Conservation (phyloP, 805 yeast species). For the Clavispora phyllophila region DNA sequence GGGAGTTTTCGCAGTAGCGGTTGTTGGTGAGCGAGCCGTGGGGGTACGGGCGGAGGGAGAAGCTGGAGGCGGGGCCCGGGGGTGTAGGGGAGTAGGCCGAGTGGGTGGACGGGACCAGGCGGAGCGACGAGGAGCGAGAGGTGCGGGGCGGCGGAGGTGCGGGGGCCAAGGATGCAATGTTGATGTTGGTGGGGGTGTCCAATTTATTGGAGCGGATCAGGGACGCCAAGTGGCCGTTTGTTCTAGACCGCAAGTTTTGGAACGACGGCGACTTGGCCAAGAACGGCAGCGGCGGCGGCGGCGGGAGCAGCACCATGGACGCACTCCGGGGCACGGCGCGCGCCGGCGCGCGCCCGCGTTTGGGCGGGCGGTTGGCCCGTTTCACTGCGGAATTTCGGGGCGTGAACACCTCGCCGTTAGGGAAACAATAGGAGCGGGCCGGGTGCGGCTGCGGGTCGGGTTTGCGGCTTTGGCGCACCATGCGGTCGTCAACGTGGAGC, state of each 20-base stretch:
- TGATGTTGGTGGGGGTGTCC: slow-evolving; percentile 26
- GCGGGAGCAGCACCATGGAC: slow-evolving; percentile 13
- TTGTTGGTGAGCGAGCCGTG: slow-evolving; percentile 10
- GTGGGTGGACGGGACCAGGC: slow-evolving; percentile 2
- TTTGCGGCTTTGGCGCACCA: slow-evolving; percentile 33
- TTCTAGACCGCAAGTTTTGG: slow-evolving; percentile 14
- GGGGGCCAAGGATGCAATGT: slow-evolving; percentile 1
- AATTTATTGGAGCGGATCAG: slow-evolving; percentile 18
- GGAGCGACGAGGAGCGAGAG: slow-evolving; percentile 3
- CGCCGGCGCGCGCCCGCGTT: slow-evolving; percentile 5
- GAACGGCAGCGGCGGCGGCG: not conserved
- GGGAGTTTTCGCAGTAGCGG: slow-evolving; percentile 12
- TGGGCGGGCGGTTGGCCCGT: slow-evolving; percentile 32
- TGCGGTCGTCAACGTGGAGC: slow-evolving; percentile 34
- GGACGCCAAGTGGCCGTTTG: slow-evolving; percentile 18
- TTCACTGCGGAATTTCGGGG: slow-evolving; percentile 41
- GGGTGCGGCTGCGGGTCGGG: slow-evolving; percentile 9
- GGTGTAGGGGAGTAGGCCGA: not conserved
- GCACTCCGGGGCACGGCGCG: slow-evolving; percentile 4
- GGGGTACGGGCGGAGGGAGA: slow-evolving; percentile 4
- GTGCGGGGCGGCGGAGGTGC: slow-evolving; percentile 1
- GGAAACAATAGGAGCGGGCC: slow-evolving; percentile 37
- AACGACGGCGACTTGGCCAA: slow-evolving; percentile 12
- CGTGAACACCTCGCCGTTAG: slow-evolving; percentile 50
- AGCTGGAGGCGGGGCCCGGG: not conserved